Evolutionary conservation across 257 asterid species (phyloP).

Genomic region (Lavandula angustifolia): DNA sequence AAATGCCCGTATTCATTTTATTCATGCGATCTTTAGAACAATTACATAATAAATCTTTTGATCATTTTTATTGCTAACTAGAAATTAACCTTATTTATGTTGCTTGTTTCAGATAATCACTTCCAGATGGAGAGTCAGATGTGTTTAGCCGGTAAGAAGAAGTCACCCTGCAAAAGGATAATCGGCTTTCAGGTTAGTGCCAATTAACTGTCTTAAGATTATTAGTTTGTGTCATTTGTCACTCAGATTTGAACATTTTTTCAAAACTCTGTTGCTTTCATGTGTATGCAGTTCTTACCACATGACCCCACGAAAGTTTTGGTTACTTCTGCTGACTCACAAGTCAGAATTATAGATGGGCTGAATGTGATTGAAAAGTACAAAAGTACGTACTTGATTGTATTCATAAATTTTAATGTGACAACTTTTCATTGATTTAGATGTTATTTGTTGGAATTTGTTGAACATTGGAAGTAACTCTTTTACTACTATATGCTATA

Average conservation of each 20-base stretch:
- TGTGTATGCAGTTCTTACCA: slow-evolving; percentile 73
- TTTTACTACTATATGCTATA: neutral
- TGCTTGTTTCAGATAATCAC: slow-evolving; percentile 56
- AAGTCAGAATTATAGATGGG: slow-evolving; percentile 68
- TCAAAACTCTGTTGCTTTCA: slow-evolving; percentile 3
- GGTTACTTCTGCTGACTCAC: slow-evolving; percentile 85
- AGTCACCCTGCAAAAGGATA: slow-evolving; percentile 79
- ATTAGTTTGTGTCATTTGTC: slow-evolving; percentile 13
- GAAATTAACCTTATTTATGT: slow-evolving; percentile 18
- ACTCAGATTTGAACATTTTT: neutral
- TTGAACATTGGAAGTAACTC: neutral
- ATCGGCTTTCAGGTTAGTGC: slow-evolving; percentile 81
- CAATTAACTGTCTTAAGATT: neutral
- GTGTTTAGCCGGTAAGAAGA: slow-evolving; percentile 74
- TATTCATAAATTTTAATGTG: too few species aligned
- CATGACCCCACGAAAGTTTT: slow-evolving; percentile 67
- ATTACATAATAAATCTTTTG: neutral
- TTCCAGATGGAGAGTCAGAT: slow-evolving; percentile 63
- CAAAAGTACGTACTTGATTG: slow-evolving; percentile 68
- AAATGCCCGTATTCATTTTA: neutral
- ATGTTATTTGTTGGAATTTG: neutral
- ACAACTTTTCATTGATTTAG: neutral
- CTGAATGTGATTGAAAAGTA: slow-evolving; percentile 61
- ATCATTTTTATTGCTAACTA: neutral
- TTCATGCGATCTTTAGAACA: too few species aligned